Evolutionary conservation across 768 basidiomycete species (phyloP).

Genomic region (Naganishia antarctica): DNA sequence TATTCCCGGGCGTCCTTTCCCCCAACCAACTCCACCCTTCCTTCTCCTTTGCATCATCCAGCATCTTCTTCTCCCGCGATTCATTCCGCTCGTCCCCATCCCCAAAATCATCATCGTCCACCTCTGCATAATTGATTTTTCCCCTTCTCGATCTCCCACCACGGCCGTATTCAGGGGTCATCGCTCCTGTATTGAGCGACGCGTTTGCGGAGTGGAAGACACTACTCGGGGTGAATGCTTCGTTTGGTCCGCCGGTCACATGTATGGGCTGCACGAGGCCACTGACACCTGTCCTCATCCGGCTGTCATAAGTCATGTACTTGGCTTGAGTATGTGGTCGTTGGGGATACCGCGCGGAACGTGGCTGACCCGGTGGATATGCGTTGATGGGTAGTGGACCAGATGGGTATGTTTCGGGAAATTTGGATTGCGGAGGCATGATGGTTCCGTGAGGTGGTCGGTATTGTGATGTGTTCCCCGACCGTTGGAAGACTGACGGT

Average conservation of each 20-base stretch:
- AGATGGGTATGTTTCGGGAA: slow-evolving; percentile 8
- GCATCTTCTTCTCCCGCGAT: slow-evolving; percentile 51
- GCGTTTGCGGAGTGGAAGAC: not conserved
- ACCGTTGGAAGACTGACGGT: slow-evolving; percentile 4
- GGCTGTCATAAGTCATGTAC: slow-evolving; percentile 75
- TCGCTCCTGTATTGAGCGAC: slow-evolving; percentile 1
- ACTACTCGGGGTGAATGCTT: slow-evolving; percentile 29
- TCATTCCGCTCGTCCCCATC: slow-evolving; percentile 61
- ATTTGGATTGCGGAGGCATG: slow-evolving; percentile 14
- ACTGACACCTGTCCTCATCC: slow-evolving; percentile 83
- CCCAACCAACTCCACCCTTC: slow-evolving; percentile 85
- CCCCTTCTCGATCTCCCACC: slow-evolving; percentile 15
- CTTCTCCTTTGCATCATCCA: slow-evolving; percentile 46
- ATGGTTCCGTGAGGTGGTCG: not conserved
- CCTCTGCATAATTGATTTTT: slow-evolving; percentile 46
- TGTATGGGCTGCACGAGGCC: slow-evolving; percentile 84
- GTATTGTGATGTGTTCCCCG: not conserved
- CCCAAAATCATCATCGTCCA: slow-evolving; percentile 64
- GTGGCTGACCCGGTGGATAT: slow-evolving; percentile 35
- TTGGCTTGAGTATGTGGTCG: slow-evolving; percentile 59
- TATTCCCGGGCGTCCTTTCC: slow-evolving; percentile 70
- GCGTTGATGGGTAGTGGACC: not conserved
- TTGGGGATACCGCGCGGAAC: slow-evolving; percentile 36
- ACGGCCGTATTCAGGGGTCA: slow-evolving; percentile 14
- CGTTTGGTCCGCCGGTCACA: slow-evolving; percentile 47